phyloP scores from a whole-genome alignment of 495 filamentous ascomycete genomes.

The Aspergillus sparsus region DNA sequence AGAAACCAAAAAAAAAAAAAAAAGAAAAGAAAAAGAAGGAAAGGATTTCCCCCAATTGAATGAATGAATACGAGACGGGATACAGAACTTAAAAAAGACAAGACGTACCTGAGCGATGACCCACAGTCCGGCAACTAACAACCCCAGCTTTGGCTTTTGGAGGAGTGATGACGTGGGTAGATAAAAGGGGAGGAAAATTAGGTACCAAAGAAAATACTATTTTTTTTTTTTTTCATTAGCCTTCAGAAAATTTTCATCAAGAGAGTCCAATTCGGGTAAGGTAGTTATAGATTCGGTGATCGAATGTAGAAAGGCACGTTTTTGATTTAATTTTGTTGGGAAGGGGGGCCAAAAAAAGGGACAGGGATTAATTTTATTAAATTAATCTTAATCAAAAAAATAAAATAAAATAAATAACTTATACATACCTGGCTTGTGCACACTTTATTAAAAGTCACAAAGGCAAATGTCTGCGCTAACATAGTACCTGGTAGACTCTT shows the following conservation, averaged over 20 bases:
- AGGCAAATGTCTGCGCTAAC: constrained; percentile 98
- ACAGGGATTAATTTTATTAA: background rate
- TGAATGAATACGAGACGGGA: background rate
- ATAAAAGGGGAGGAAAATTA: constrained; percentile 89
- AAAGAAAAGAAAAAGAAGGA: constrained; percentile 1
- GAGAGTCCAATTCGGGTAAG: no score
- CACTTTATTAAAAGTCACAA: constrained; percentile 97
- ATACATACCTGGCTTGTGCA: constrained; percentile 87
- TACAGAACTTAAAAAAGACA: background rate
- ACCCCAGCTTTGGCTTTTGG: constrained; percentile 54
- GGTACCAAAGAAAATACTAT: constrained; percentile 98
- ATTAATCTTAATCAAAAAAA: background rate
- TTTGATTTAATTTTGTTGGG: background rate
- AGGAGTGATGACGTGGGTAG: constrained; percentile 77
- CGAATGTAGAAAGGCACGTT: no score
- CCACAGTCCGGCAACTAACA: constrained; percentile 69
- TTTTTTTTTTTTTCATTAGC: background rate
- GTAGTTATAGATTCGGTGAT: no score
- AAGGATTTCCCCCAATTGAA: background rate
- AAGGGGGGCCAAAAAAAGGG: no score
- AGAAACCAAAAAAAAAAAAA: constrained; percentile 1
- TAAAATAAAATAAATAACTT: background rate
- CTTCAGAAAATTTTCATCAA: no score
- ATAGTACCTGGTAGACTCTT: constrained; percentile 80
- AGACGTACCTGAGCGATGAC: constrained; percentile 59